phyloP scores from a whole-genome alignment of 306 rosid genomes.

The Quillaja saponaria region DNA sequence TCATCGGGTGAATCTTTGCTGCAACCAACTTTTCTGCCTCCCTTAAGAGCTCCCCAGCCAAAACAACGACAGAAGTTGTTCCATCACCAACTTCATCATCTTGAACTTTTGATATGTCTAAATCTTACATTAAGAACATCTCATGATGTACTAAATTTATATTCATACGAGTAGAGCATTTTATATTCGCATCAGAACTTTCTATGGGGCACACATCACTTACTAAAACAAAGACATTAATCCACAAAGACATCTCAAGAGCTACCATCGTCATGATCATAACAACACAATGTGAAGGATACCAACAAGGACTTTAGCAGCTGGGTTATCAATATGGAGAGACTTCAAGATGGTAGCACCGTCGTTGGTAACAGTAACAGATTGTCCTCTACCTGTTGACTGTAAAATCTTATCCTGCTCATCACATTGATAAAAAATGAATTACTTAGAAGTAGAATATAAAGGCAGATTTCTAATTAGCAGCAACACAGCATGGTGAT shows the following conservation, averaged over 20 bases:
- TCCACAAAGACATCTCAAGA: background rate
- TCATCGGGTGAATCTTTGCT: conserved; percentile 93
- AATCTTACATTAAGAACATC: conserved; percentile 48
- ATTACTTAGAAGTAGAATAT: background rate
- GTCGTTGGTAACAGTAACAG: conserved; percentile 86
- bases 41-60: conserved; percentile 94
- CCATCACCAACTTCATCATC: conserved; percentile 99
- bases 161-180: background rate
- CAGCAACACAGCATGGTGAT: background rate
- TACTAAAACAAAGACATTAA: background rate
- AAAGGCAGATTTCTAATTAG: background rate
- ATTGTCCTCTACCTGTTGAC: conserved; percentile 90
- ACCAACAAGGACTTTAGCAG: conserved; percentile 99
- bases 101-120: conserved; percentile 97
- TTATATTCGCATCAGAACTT: no score
- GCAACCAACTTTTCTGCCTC: conserved; percentile 97
- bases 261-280: no score
- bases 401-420: conserved; percentile 92
- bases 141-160: background rate
- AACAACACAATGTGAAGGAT: conserved; percentile 47
- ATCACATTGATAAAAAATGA: conserved; percentile 15
- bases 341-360: conserved; percentile 98
- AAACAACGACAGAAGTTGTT: conserved; percentile 96
- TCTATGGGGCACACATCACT: background rate
- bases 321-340: conserved; percentile 93